Evolutionary conservation across 2,329 filamentous ascomycete genomes (phyloP), one percentile per base, ranked within the genome.

Genomic region (Pseudogymnoascus sp.): DNA sequence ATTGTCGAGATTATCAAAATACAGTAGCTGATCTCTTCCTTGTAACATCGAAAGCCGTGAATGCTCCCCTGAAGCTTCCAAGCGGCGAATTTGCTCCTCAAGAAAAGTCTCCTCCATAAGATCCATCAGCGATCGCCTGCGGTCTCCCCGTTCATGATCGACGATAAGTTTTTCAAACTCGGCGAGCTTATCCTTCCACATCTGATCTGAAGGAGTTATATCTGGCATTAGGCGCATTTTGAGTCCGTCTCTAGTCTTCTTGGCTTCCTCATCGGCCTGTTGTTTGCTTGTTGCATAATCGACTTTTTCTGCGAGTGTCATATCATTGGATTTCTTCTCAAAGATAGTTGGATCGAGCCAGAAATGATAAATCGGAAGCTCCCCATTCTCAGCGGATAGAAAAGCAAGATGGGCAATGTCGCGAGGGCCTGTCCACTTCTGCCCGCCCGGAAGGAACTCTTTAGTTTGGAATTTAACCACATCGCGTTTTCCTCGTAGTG

Each of bases 1-100:
- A 0, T 64, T 60, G 15, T 67, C 58, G 12, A 64, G 31, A 2
- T 52, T 55, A 59, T 71, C 69, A 7, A 68, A 61, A 6, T 67
- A 37, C 1, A 67, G 62, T 9, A 64, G 55, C 4, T 60, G 5
- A 5, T 62, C 64, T 36, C 65, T 29, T 3, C 10, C n/a, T 5
- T n/a, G 12, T 3, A 63, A 36, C 15, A 65, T 67, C 15, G 60
- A 15, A 25, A 70, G 45, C 13, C 64, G 27, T 5, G 61, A 33
- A 21, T 37, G 48, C 25, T 69, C 62, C 35, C 65, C 63, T 48
- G 64, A 62, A 48, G 66, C 64, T 33, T 64, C 29, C 9, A 39
- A 31, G 2, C 62, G 45, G 18, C 63, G 59, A 45, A 65, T 42
- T 45, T 45, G 18, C 9, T 45, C 15, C 7, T 58, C 36, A 33